Base-by-base conservation (phyloP, 179 eudicot species). In the Spergularia azorica region DNA sequence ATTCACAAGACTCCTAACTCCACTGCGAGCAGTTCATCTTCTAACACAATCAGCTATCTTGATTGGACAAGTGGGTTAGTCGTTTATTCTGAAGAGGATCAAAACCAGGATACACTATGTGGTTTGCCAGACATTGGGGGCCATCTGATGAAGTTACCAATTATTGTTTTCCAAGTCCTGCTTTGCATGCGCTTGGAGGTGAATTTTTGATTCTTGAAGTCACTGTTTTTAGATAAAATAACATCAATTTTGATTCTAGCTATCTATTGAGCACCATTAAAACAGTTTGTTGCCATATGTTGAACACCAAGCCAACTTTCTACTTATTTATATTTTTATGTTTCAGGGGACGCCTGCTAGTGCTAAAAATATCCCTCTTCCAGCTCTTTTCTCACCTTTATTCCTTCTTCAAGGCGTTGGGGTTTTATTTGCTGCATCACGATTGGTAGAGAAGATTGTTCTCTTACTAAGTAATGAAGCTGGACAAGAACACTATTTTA, bases 101-200 rank as follows among this genome's bases (percentile, higher is more conserved):
- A 83, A 61, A 79, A 84, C 16, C 84, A 85, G 63, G 87, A 86
- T 74, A 81, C 89, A 68, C 80, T 89, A 70, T 90, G 97, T 61
- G 86, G 89, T 72, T 81, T 94, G 78, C 92, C 88, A 48, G 93
- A 94, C 62, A 90, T 92, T 76, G 97, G 98, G 72, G 98, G 98
- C 73, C 97, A 94, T 82, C 73, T 94, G 32, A 92, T 93, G 96
- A 94, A 92, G 84, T 72, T 92, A 76, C 98, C 96, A 20, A 79
- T 94, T 54, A 83, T 94, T 78, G 90, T 66, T 57, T 94, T 92
- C 75, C 94, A 94, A 81, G 76, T 94, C 72, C 90, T 95, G 59
- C 96, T 95, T 76, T 95, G 98, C 83, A 92, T 95, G 96, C 90
- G 64, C 67, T 85, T 95, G 80, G 98, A 91, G 97, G 98, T 95